A percentile compares a stretch with the other conserved stretches of the same genome.
These are phyloP conservation scores for Penicillium sp. DNA, from an alignment of 2,329 filamentous ascomycete species.

Conservation along the genomic window DNA sequence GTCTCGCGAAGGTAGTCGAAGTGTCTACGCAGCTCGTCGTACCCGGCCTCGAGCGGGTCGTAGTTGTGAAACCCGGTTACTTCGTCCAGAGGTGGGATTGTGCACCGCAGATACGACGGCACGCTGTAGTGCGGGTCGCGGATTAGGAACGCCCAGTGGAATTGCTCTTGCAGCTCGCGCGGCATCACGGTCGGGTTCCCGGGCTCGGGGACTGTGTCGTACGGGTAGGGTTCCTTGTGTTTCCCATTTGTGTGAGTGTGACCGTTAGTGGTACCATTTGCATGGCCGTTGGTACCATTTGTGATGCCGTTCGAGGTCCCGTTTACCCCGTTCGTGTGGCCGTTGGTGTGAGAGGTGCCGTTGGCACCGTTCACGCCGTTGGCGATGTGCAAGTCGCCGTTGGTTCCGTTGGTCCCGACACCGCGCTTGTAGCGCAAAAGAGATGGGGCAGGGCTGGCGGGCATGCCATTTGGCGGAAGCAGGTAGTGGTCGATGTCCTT, in stretches of 20 bases:
- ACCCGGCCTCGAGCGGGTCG: conserved; percentile 84
- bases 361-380: conserved; percentile 25
- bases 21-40: conserved; percentile 78
- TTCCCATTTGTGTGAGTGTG: conserved; percentile 2
- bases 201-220: conserved; percentile 58
- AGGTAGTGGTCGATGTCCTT: conserved; percentile 97
- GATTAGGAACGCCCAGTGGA: conserved; percentile 96
- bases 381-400: conserved; percentile 18
- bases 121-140: conserved; percentile 90
- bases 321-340: conserved; percentile 7
- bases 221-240: conserved; percentile 55
- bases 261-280: conserved; percentile 7
- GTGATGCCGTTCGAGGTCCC: conserved; percentile 16
- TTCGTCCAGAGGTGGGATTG: conserved; percentile 77
- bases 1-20: conserved; percentile 78
- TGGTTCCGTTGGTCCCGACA: conserved; percentile 51
- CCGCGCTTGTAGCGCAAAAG: conserved; percentile 60
- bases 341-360: conserved; percentile 18
- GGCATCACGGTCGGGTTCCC: conserved; percentile 86
- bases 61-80: conserved; percentile 85
- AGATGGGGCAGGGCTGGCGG: conserved; percentile 74
- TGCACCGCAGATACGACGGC: conserved; percentile 93
- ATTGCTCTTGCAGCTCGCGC: conserved; percentile 67
- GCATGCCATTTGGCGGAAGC: conserved; percentile 68
- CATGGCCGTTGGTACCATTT: conserved; percentile 11